Evolutionary conservation across 139 green algal genomes (phyloP).

Genomic region (Micractinium sp.): DNA sequence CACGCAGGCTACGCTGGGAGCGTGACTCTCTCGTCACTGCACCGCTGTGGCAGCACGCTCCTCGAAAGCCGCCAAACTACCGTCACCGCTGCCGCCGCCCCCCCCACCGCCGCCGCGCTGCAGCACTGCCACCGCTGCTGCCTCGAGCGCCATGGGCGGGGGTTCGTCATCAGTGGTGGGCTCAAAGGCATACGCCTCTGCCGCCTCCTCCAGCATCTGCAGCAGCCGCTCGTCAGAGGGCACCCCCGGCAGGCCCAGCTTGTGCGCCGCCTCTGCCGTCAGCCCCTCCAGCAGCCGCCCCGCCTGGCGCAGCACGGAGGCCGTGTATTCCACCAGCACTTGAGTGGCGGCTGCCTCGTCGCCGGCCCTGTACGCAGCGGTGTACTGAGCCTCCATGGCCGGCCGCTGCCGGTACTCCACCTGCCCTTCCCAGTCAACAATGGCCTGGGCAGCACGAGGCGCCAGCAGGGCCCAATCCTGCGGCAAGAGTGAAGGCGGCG

Average conservation of each 20-base stretch:
- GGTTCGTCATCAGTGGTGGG: neutral
- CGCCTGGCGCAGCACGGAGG: neutral
- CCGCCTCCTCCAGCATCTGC: slow-evolving; percentile 10
- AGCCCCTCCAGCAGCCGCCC: slow-evolving; percentile 11
- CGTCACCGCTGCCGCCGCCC: neutral
- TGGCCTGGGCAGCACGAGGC: neutral
- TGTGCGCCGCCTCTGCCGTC: neutral
- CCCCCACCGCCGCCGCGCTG: neutral
- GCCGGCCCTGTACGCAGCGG: neutral
- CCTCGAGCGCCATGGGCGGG: neutral
- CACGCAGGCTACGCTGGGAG: too few relatives aligned
- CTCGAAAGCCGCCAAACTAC: too few relatives aligned
- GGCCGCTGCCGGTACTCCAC: slow-evolving; percentile 1
- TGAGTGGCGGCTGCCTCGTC: neutral
- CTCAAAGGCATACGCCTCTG: slow-evolving; percentile 33
- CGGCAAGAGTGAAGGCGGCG: neutral
- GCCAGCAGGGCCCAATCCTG: slow-evolving; percentile 30
- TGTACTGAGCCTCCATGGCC: neutral
- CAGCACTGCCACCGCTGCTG: neutral
- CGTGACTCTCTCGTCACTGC: too few relatives aligned
- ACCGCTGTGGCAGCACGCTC: too few relatives aligned
- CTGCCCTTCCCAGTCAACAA: neutral
- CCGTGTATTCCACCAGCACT: neutral
- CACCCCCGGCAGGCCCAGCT: slow-evolving; percentile 18
- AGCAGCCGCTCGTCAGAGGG: neutral